Percentiles rank a stretch among this genome's conserved stretches.
Evolutionary conservation across 805 yeast genomes (phyloP).

Genomic region (Kodamaea laetipori): DNA sequence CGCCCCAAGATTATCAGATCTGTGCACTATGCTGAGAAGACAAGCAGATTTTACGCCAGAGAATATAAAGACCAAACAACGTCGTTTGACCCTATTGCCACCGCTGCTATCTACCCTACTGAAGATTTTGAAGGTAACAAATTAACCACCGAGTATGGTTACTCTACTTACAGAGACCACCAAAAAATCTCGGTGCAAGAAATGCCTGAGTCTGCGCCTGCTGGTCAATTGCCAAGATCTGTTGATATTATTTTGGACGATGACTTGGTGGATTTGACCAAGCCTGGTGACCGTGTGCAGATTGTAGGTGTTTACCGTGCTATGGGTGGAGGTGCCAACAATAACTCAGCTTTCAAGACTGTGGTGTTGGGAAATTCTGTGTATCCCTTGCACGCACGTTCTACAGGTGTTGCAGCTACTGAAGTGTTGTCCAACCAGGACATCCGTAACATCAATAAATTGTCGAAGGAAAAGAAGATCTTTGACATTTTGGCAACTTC

Average conservation of each 20-base stretch:
- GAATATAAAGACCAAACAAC: conserved; percentile 93
- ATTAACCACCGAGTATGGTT: conserved; percentile 87
- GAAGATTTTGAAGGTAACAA: conserved; percentile 92
- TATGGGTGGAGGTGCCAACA: conserved; percentile 68
- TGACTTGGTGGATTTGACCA: conserved; percentile 86
- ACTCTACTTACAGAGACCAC: conserved; percentile 88
- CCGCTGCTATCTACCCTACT: conserved; percentile 87
- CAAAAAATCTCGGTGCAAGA: conserved; percentile 93
- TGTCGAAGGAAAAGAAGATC: conserved; percentile 68
- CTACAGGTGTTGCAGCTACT: conserved; percentile 76
- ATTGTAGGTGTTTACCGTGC: conserved; percentile 93
- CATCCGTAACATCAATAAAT: conserved; percentile 79
- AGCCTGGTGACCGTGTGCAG: conserved; percentile 96
- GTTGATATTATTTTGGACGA: conserved; percentile 92
- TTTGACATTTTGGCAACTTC: conserved; percentile 82
- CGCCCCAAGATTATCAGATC: conserved; percentile 90
- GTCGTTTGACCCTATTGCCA: conserved; percentile 78
- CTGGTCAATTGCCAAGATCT: conserved; percentile 94
- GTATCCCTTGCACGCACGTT: conserved; percentile 84
- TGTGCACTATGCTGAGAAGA: conserved; percentile 87
- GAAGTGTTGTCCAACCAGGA: conserved; percentile 76
- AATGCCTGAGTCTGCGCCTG: conserved; percentile 97
- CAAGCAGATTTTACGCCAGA: conserved; percentile 83
- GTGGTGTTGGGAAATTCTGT: conserved; percentile 87
- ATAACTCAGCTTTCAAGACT: conserved; percentile 72